A percentile compares a stretch with the other conserved stretches of the same genome.
Conservation (phyloP, 805 yeast genomes). For the Komagataella pastoris region DNA sequence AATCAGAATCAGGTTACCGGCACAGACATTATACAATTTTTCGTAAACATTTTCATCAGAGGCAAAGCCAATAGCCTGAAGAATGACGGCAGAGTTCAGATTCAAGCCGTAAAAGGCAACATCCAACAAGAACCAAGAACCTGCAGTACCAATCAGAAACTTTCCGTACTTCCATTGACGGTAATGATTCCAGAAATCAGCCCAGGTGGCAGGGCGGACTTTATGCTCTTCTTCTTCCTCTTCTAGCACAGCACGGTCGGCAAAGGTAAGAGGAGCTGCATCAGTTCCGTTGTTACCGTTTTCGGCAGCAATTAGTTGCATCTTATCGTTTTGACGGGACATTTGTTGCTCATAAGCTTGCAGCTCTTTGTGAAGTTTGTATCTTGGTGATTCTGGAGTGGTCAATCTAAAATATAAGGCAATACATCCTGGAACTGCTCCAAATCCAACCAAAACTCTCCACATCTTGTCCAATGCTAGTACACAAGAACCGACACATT, state of each 20-base stretch:
- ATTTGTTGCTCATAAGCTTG: conserved; percentile 41
- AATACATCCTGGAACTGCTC: conserved; percentile 76
- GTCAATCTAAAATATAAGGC: conserved; percentile 88
- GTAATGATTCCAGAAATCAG: conserved; percentile 64
- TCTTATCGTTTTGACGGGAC: conserved; percentile 31
- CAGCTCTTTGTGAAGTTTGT: conserved; percentile 42
- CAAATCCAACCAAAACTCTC: conserved; percentile 84
- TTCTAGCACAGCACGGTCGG: conserved; percentile 18
- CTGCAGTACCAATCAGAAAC: conserved; percentile 79
- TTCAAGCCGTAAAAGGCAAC: conserved; percentile 85
- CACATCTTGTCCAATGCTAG: conserved; percentile 87
- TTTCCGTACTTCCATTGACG: conserved; percentile 80
- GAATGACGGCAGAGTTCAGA: conserved; percentile 68
- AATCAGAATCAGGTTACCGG: conserved; percentile 83
- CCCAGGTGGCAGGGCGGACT: conserved; percentile 47
- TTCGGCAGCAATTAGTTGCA: conserved; percentile 28
- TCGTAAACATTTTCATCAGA: conserved; percentile 56
- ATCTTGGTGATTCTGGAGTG: conserved; percentile 91
- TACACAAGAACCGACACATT: conserved; percentile 55
- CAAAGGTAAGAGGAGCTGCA: conserved; percentile 8
- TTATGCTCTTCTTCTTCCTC: conserved; percentile 27
- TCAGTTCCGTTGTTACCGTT: conserved; percentile 22
- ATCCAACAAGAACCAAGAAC: conserved; percentile 84
- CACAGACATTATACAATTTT: conserved; percentile 63
- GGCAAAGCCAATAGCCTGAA: conserved; percentile 78